Evolutionary conservation across 768 basidiomycete genomes (phyloP), one percentile per base, ranked within the genome.

Genomic region (Albatrellus ellisii): DNA sequence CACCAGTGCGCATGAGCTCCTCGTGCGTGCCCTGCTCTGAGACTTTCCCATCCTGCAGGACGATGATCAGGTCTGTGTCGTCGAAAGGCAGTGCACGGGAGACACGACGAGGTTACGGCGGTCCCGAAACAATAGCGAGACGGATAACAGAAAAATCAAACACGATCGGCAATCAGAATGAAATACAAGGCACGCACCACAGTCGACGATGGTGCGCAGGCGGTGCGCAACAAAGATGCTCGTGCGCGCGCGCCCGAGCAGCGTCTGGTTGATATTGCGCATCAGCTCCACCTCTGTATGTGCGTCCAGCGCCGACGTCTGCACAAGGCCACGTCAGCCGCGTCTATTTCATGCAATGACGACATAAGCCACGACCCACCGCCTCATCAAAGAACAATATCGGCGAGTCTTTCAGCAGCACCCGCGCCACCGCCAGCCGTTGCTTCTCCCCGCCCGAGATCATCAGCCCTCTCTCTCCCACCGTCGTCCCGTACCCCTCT

Each of bases 361-460:
- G 8, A 15, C 11, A 24, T 2, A 15, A 26, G 17, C 9, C 8
- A 28, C 9, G 2, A 68, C 87, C 55, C 51, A 91, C 91, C 29
- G 95, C 95, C 61, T 99, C 95, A 54, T 99, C 95, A 54, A 99
- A 99, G 66, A 98, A 97, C 53, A 98, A 54, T 52, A 98, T 97
- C 10, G 84, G 81, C 0, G 95, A 92, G 58, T 99, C 84, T 64
- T 98, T 97, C 37, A 98, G 61, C 52, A 99, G 61, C 26, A 92
- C 79, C 20, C 95, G 67, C 18, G 95, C 95, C 14, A 99, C 87
- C 2, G 95, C 95, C 52, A 99, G 61, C 39, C 95, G 63, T 66
- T 99, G 95, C 62, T 99, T 99, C 70, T 99, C 95, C 1, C 95
- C 95, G 0, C 95, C 95, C 27, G 88, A 92, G 36, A 99, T 88